phyloP scores from a whole-genome alignment of 441 rosid genomes.

The Gossypium schwendimanii region DNA sequence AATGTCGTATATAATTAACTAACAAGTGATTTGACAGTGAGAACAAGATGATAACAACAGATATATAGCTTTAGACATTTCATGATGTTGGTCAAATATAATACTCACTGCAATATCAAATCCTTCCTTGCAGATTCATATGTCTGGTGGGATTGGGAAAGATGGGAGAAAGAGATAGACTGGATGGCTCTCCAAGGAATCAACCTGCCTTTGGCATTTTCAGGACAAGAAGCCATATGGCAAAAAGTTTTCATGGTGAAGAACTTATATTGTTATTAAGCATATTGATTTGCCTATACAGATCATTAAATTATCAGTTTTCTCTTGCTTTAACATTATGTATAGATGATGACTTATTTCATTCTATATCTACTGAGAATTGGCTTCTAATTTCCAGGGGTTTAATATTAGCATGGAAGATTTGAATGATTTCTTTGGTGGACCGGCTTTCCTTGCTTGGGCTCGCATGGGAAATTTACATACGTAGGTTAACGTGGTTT shows the following conservation, averaged over 20 bases:
- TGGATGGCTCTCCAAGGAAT: slow-evolving; percentile 99
- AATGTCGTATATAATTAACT: background rate
- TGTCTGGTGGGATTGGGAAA: slow-evolving; percentile 95
- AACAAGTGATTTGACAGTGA: background rate
- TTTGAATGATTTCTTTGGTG: slow-evolving; percentile 83
- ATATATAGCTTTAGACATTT: background rate
- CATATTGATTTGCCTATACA: slow-evolving; percentile 12
- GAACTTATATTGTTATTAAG: slow-evolving; percentile 5
- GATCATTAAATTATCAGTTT: background rate
- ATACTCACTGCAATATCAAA: slow-evolving; percentile 11
- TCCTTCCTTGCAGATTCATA: slow-evolving; percentile 60
- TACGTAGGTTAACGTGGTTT: slow-evolving; percentile 43
- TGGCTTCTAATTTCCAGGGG: slow-evolving; percentile 40
- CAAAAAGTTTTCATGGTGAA: slow-evolving; percentile 83
- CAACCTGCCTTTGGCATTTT: slow-evolving; percentile 93
- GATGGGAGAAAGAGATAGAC: slow-evolving; percentile 98
- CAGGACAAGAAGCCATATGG: slow-evolving; percentile 95
- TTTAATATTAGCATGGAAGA: slow-evolving; percentile 65
- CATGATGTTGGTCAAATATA: slow-evolving; percentile 3
- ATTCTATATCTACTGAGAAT: background rate
- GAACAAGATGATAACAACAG: background rate
- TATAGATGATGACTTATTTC: background rate
- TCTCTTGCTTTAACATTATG: background rate
- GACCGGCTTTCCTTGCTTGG: slow-evolving; percentile 99
- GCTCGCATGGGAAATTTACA: slow-evolving; percentile 99